These are phyloP conservation scores for Adenanthera pavonina DNA, from an alignment of 306 rosid species.

Conservation along the genomic window DNA sequence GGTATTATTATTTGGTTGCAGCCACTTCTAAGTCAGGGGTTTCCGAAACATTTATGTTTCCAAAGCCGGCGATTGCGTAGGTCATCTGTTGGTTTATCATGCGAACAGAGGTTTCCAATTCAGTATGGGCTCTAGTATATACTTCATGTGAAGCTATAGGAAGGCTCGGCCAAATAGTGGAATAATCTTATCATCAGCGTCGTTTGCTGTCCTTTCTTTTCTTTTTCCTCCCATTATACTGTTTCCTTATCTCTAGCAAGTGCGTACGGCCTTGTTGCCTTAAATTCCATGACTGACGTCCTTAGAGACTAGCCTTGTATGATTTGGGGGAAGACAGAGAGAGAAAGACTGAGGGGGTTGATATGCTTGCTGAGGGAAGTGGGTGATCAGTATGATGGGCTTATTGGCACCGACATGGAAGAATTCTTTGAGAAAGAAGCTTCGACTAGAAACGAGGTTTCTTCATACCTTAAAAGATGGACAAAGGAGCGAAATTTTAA, in stretches of 20 bases:
- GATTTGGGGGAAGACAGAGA: neutral
- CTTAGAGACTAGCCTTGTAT: neutral
- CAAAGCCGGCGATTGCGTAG: neutral
- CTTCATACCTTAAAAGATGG: constrained; percentile 40
- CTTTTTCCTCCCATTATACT: neutral
- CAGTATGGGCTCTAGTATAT: neutral
- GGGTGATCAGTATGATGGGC: constrained; percentile 43
- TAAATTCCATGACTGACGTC: neutral
- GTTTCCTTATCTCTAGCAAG: neutral
- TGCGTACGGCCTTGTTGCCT: neutral
- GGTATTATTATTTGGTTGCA: neutral
- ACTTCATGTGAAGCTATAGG: neutral
- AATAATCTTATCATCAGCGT: neutral
- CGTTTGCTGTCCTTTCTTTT: neutral
- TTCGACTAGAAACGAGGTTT: constrained; percentile 46
- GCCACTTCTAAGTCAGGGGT: constrained; percentile 8
- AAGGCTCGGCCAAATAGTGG: neutral
- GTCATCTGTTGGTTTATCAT: neutral
- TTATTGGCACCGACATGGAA: constrained; percentile 49
- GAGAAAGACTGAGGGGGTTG: neutral
- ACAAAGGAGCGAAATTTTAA: constrained; percentile 48
- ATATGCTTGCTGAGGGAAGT: constrained; percentile 30
- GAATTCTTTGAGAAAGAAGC: constrained; percentile 43
- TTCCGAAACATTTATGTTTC: neutral
- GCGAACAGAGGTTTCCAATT: neutral